Percentiles rank a stretch among this genome's conserved stretches.
Conservation (phyloP, 768 basidiomycete species). For the Infundibulicybe gibba region DNA sequence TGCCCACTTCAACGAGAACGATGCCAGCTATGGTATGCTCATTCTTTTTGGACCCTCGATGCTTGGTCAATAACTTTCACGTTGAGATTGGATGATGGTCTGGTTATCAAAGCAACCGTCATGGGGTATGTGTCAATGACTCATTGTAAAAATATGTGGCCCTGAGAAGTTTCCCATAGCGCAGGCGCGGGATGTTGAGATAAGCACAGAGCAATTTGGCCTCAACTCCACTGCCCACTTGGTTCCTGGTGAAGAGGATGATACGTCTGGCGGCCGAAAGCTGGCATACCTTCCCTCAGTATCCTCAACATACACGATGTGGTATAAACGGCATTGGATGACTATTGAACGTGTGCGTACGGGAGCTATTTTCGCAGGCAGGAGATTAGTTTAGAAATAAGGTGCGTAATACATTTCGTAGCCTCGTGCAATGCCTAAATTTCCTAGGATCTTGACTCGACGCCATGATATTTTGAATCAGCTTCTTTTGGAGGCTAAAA, state of each 20-base stretch:
- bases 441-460: conserved; percentile 46
- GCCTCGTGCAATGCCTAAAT: no score
- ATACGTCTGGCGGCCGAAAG: conserved; percentile 21
- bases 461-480: conserved; percentile 40
- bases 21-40: conserved; percentile 50
- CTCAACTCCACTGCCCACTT: conserved; percentile 25
- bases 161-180: conserved; percentile 14
- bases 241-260: conserved; percentile 34
- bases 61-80: background rate
- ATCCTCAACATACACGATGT: conserved; percentile 32
- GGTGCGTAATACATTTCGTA: background rate
- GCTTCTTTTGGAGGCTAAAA: conserved; percentile 53
- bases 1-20: conserved; percentile 55
- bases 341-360: conserved; percentile 27
- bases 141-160: background rate
- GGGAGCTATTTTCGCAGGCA: no score
- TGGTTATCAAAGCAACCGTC: conserved; percentile 63
- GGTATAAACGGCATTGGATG: conserved; percentile 44
- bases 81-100: conserved; percentile 63
- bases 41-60: background rate
- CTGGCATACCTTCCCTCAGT: conserved; percentile 40
- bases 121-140: conserved; percentile 41
- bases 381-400: background rate
- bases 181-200: conserved; percentile 15
- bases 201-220: conserved; percentile 35